Conservation (phyloP, 176 grass and related monocot species). For the Bromus sterilis region DNA sequence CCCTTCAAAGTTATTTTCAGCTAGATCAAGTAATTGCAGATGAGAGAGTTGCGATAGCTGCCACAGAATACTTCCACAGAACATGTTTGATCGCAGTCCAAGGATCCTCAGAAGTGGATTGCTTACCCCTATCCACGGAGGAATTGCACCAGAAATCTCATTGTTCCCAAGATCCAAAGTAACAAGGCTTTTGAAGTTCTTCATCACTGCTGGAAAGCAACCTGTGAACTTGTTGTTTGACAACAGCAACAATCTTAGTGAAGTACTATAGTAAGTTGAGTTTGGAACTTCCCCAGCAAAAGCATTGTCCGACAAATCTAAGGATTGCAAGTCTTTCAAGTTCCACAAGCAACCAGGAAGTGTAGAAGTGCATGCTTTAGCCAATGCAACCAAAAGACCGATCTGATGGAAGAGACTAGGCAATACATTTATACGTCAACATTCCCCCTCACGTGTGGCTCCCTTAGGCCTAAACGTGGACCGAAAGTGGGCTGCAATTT, state of each 20-base stretch:
- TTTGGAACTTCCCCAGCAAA: not conserved
- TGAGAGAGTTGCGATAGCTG: not conserved
- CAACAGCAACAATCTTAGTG: not conserved
- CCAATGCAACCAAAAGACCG: no score
- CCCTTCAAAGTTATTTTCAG: not conserved
- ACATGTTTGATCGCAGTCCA: slow-evolving; percentile 8
- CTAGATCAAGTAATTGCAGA: not conserved
- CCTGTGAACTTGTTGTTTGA: slow-evolving; percentile 15
- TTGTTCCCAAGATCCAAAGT: not conserved
- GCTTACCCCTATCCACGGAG: slow-evolving; percentile 5
- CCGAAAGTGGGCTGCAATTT: no score
- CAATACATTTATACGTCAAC: no score
- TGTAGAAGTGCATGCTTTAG: no score
- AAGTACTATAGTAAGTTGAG: not conserved
- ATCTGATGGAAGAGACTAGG: no score
- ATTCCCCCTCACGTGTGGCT: no score
- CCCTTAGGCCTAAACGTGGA: no score
- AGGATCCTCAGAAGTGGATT: not conserved
- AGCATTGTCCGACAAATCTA: not conserved
- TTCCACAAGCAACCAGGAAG: slow-evolving; percentile 22
- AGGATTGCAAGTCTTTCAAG: not conserved
- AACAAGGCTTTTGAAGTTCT: not conserved
- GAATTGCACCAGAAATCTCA: not conserved
- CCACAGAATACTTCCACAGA: not conserved
- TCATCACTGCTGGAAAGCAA: not conserved